phyloP scores from a whole-genome alignment of 2,329 filamentous ascomycete species.

The Botrytis squamosa region DNA sequence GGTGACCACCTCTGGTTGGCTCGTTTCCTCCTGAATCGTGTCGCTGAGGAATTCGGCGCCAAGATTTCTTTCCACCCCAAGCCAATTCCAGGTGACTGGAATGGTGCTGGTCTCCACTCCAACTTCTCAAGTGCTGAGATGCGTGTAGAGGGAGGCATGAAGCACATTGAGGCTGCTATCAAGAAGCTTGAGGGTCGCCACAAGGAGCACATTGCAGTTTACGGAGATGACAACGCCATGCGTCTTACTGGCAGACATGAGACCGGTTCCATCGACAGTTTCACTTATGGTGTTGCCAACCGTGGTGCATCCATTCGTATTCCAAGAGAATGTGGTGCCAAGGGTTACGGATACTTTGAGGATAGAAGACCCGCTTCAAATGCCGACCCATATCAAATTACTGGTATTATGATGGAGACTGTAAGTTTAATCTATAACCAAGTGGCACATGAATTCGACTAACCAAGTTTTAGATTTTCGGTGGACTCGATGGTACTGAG shows the following conservation, averaged over 20 bases:
- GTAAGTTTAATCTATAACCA: slow-evolving; percentile 29
- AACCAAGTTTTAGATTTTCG: slow-evolving; percentile 34
- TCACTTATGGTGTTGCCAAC: slow-evolving; percentile 93
- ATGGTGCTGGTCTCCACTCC: slow-evolving; percentile 88
- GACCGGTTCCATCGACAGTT: slow-evolving; percentile 90
- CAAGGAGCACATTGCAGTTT: slow-evolving; percentile 84
- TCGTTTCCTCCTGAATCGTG: slow-evolving; percentile 83
- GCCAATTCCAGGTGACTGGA: slow-evolving; percentile 95
- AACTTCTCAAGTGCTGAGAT: slow-evolving; percentile 92
- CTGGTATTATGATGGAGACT: slow-evolving; percentile 42
- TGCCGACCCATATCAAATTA: slow-evolving; percentile 77
- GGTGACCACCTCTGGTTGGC: slow-evolving; percentile 97
- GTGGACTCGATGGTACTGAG: slow-evolving; percentile 32
- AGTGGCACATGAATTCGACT: slow-evolving; percentile 19
- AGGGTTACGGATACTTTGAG: slow-evolving; percentile 95
- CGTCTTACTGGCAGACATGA: slow-evolving; percentile 93
- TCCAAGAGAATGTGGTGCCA: slow-evolving; percentile 77
- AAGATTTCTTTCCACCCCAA: slow-evolving; percentile 96
- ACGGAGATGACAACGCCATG: slow-evolving; percentile 92
- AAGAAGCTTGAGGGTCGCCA: slow-evolving; percentile 80
- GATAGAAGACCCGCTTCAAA: slow-evolving; percentile 81
- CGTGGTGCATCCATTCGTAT: slow-evolving; percentile 93
- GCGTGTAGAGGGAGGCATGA: slow-evolving; percentile 90
- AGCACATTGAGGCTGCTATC: slow-evolving; percentile 83
- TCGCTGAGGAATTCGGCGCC: slow-evolving; percentile 94